Evolutionary conservation across 257 asterid genomes (phyloP).

Genomic region (Solanum virginianum): DNA sequence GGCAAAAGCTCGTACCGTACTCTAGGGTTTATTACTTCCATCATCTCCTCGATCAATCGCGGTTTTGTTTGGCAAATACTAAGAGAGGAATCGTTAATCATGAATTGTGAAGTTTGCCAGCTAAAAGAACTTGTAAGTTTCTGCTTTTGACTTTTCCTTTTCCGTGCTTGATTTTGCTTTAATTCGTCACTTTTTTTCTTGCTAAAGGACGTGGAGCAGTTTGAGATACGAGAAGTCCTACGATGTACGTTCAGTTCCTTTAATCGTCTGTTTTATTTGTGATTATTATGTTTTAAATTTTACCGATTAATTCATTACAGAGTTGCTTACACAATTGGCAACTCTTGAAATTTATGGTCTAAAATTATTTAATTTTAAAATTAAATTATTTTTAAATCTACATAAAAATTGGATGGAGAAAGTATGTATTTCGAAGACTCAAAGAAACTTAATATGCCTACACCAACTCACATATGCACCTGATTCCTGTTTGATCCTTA

Average conservation of each 20-base stretch:
- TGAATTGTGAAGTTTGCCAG: constrained; percentile 86
- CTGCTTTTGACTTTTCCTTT: background rate
- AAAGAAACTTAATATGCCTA: background rate
- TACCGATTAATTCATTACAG: background rate
- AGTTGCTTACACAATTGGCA: background rate
- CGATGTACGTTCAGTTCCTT: constrained; percentile 55
- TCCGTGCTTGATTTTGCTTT: background rate
- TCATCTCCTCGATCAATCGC: background rate
- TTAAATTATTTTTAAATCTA: no score
- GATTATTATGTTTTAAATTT: background rate
- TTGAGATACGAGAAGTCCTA: constrained; percentile 94
- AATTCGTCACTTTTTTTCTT: background rate
- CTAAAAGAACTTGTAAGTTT: constrained; percentile 82
- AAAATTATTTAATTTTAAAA: no score
- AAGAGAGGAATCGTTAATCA: background rate
- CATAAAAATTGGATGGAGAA: no score
- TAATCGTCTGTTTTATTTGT: background rate
- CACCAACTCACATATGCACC: background rate
- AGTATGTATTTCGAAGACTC: background rate
- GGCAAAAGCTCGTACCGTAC: background rate
- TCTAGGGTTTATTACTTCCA: background rate
- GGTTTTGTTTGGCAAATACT: background rate
- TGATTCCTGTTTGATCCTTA: background rate
- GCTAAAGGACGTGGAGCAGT: constrained; percentile 83
- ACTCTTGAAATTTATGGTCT: no score